A percentile compares a stretch with the other conserved stretches of the same genome.
Evolutionary conservation across 345 rosid genomes (phyloP).

Genomic region (Sisymbrium altissimum): DNA sequence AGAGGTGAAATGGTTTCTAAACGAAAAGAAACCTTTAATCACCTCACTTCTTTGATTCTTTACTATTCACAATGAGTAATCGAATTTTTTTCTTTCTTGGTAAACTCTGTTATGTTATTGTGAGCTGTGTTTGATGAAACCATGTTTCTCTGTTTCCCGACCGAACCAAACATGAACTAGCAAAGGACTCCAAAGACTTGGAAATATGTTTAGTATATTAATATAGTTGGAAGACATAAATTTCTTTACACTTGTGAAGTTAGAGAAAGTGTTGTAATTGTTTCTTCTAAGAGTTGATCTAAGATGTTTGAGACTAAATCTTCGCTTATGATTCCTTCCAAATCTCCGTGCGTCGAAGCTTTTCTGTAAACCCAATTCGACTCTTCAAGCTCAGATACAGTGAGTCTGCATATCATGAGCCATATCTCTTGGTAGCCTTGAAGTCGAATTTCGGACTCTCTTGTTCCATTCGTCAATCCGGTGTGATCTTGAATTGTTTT

Average conservation of each 20-base stretch:
- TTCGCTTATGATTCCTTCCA: constrained; percentile 13
- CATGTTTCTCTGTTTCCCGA: not conserved
- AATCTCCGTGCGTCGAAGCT: constrained; percentile 14
- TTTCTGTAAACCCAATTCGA: constrained; percentile 12
- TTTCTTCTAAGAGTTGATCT: constrained; percentile 36
- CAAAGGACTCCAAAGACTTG: not conserved
- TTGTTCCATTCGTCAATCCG: not conserved
- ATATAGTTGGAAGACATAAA: constrained; percentile 18
- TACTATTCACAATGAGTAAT: constrained; percentile 29
- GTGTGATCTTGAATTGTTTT: constrained; percentile 1
- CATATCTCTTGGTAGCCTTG: constrained; percentile 18
- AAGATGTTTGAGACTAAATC: constrained; percentile 23
- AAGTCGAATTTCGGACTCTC: not conserved
- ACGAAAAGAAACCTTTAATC: constrained; percentile 16
- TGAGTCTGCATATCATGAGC: constrained; percentile 22
- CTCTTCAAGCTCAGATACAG: constrained; percentile 5
- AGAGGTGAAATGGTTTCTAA: constrained; percentile 25
- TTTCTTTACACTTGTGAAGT: constrained; percentile 24
- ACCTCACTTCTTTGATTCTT: constrained; percentile 27
- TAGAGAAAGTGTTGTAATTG: constrained; percentile 26
- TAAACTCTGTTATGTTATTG: not conserved
- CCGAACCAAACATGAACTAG: not conserved
- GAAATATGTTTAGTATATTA: constrained; percentile 3
- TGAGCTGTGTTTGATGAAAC: not conserved
- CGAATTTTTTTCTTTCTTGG: not conserved